Base-by-base conservation (phyloP, 2,329 filamentous ascomycete species). In the Rosellinia necatrix region DNA sequence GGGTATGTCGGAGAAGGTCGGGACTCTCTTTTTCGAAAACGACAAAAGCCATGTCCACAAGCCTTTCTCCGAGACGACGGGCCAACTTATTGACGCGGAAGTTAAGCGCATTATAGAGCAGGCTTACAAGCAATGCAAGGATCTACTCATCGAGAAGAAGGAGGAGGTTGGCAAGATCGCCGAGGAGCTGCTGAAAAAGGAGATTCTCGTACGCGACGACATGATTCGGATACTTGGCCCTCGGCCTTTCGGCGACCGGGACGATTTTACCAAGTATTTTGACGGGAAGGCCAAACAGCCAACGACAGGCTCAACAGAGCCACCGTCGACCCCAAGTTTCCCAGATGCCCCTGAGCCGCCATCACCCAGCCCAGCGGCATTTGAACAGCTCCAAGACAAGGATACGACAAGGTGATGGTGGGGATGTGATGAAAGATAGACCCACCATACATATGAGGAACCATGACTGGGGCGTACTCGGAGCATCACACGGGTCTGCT, bases 241-340 rank as follows among this genome's bases (percentile, higher is more conserved):
- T 42, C 79, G 94, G 62, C 91, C 91, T 12, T 97, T 90, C 67
- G 87, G 89, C 35, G 93, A 97, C 67, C 81, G 84, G 58, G 88
- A 90, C 67, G 92, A 97, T 69, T 97, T 99, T 75, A 81, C 88
- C 68, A 97, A 97, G 80, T 99, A 96, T 79, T 99, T 99, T 73
- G 83, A 87, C 65, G 83, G 82, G 56, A 78, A 76, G 1, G 53
- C 58, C 19, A 70, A 71, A 68, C 83, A 81, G 67, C 82, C 81
- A 66, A 71, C 72, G 68, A 83, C 81, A 68, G 82, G 81, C 66
- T 78, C 84, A 13, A 84, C 87, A 51, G 80, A 84, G 27, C 78
- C 81, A 58, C 78, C 66, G 6, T 78, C 19, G 69, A 72, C 35
- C 76, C 77, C 70, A 71, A 74, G 48, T 29, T 62, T 66, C 64